These are phyloP conservation scores for Zygosaccharomyces sapae DNA, from an alignment of 1,139 yeast genomes.

Conservation along the genomic window DNA sequence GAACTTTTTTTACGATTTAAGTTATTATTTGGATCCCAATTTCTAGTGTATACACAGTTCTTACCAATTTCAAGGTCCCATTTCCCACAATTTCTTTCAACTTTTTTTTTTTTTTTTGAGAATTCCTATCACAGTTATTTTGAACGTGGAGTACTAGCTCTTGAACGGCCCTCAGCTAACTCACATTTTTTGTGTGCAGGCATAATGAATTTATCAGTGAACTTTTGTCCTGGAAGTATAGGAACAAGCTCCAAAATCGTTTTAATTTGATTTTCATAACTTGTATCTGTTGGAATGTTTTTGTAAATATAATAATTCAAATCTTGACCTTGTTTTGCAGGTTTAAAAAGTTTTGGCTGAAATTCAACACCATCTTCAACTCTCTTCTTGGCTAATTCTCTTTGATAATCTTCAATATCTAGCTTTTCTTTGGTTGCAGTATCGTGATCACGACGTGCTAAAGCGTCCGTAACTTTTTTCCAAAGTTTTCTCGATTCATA, in stretches of 20 bases:
- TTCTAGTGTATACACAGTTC: background rate
- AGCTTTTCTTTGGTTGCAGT: conserved; percentile 85
- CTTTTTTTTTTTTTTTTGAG: background rate
- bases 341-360: conserved; percentile 71
- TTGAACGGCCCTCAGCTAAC: conserved; percentile 20
- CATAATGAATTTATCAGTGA: conserved; percentile 57
- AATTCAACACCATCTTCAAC: conserved; percentile 74
- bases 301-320: conserved; percentile 66
- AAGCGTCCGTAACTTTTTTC: conserved; percentile 75
- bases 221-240: conserved; percentile 70
- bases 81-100: background rate
- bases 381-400: conserved; percentile 68
- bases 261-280: conserved; percentile 50
- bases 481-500: conserved; percentile 80
- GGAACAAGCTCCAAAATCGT: conserved; percentile 64
- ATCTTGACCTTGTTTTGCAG: conserved; percentile 40
- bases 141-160: conserved; percentile 1
- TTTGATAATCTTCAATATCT: conserved; percentile 78
- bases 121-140: background rate
- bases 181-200: conserved; percentile 60
- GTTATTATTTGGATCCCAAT: background rate
- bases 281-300: conserved; percentile 44
- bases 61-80: background rate
- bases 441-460: conserved; percentile 69
- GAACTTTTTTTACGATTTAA: background rate